Evolutionary conservation across 768 basidiomycete species (phyloP), one percentile per base, ranked within the genome.

Genomic region (Boletus bicolor): DNA sequence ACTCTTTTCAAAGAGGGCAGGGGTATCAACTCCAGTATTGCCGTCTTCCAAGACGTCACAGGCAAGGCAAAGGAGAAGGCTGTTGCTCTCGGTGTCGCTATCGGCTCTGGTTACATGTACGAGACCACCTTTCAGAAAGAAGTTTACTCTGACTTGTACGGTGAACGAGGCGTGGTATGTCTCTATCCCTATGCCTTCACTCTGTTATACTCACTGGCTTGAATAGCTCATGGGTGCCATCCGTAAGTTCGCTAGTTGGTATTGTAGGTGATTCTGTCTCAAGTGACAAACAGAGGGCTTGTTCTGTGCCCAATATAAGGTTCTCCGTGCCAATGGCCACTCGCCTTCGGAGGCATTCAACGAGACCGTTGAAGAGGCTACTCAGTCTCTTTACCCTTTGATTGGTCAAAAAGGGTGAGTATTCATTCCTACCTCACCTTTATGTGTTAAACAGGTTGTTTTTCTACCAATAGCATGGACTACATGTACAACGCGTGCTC

Each of bases 401-500:
- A 93, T 99, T 67, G 97, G 96, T 63, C 82, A 88, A 68, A 89
- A 97, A 72, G 94, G 93, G 88, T 91, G 72, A 53, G 85, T 69
- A 7, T 51, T 35, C 7, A 15, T 36, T 19, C 26, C 1, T 28
- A 5, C 36, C 17, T 10, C 11, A 43, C 17, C 43, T 49, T 17
- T 32, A 54, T 26, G 7, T 49, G 24, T 39, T 34, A 51, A 37
- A 6, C 48, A 9, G 34, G n/a, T 44, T 7, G 34, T 44, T 30
- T 57, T 35, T 52, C 37, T 39, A 26, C 51, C 44, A 50, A 52
- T 71, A 94, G 94, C 53, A 89, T 95, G 95, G 95, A 98, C 77
- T 96, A 97, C 84, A 98, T 98, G 95, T 98, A 87, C 84, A 89
- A 89, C 70, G 96, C 97, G 44, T 99, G 97, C 80, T 98, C 97